Evolutionary conservation across 2,329 filamentous ascomycete species (phyloP).

Genomic region (Catunica adiposa): DNA sequence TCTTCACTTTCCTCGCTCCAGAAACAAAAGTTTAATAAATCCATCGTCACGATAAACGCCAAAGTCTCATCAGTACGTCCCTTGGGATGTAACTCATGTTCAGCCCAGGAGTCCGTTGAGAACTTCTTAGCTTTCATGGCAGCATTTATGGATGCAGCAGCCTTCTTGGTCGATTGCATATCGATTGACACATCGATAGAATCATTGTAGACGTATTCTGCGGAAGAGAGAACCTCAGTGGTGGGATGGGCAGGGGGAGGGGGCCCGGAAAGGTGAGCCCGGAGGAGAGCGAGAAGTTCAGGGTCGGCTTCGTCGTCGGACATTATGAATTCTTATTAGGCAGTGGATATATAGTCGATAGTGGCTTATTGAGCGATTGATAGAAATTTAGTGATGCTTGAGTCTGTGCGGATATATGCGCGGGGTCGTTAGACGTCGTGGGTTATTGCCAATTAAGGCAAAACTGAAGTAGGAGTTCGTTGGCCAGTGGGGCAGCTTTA

Average conservation of each 20-base stretch:
- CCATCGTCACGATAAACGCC: constrained; percentile 94
- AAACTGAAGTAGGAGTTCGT: background rate
- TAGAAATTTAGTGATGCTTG: background rate
- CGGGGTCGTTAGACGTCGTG: background rate
- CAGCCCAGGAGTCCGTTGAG: constrained; percentile 70
- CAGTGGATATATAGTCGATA: background rate
- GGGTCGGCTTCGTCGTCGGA: constrained; percentile 84
- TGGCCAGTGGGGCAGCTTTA: background rate
- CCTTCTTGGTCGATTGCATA: constrained; percentile 64
- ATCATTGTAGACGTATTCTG: constrained; percentile 80
- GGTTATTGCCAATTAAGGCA: constrained; percentile 1
- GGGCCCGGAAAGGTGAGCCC: constrained; percentile 56
- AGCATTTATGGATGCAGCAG: constrained; percentile 60
- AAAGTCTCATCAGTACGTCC: constrained; percentile 62
- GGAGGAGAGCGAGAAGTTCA: constrained; percentile 72
- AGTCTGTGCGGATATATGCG: background rate
- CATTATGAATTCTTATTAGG: constrained; percentile 45
- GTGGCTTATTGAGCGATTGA: background rate
- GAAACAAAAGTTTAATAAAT: constrained; percentile 91
- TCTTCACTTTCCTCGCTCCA: constrained; percentile 61
- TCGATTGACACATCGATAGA: constrained; percentile 83
- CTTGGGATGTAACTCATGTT: constrained; percentile 81
- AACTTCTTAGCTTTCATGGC: constrained; percentile 75
- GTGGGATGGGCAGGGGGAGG: constrained; percentile 44
- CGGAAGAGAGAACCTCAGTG: constrained; percentile 66